Evolutionary conservation across 1,139 yeast genomes (phyloP).

Genomic region (Petasospora fabianii): DNA sequence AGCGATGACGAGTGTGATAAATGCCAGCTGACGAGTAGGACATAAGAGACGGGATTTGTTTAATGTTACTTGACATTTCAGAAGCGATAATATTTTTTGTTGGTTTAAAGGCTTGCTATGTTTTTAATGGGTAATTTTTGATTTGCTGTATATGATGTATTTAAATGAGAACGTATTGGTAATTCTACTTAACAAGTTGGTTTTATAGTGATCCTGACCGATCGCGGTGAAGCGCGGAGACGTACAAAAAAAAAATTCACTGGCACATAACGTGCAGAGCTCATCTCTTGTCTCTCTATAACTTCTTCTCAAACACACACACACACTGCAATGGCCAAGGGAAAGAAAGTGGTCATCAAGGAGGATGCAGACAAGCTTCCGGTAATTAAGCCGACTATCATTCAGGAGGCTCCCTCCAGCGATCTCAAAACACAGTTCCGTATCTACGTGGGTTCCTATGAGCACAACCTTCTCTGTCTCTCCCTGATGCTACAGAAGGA

Average conservation of each 20-base stretch:
- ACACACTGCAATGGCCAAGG: slow-evolving; percentile 16
- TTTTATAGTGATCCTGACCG: too few relatives aligned
- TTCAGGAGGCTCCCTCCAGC: slow-evolving; percentile 13
- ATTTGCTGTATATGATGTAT: too few relatives aligned
- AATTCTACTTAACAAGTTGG: too few relatives aligned
- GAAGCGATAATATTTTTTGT: too few relatives aligned
- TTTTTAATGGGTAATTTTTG: background rate
- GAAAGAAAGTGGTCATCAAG: slow-evolving; percentile 6
- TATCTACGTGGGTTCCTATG: slow-evolving; percentile 91
- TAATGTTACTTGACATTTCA: background rate
- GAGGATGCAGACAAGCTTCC: slow-evolving; percentile 8
- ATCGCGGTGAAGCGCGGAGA: background rate
- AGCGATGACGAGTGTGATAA: slow-evolving; percentile 31
- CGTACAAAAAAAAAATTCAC: slow-evolving; percentile 12
- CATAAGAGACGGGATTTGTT: background rate
- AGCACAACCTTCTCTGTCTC: slow-evolving; percentile 84
- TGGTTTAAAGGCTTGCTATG: background rate
- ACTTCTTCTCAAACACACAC: background rate
- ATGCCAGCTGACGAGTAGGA: slow-evolving; percentile 7
- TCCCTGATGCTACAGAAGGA: slow-evolving; percentile 53
- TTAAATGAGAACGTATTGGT: too few relatives aligned
- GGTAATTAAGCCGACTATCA: slow-evolving; percentile 24
- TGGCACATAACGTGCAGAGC: background rate
- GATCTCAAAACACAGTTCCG: slow-evolving; percentile 46
- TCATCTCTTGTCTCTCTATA: slow-evolving; percentile 4